phyloP scores from a whole-genome alignment of 2,329 filamentous ascomycete species.

The Pseudomassariella vexata region DNA sequence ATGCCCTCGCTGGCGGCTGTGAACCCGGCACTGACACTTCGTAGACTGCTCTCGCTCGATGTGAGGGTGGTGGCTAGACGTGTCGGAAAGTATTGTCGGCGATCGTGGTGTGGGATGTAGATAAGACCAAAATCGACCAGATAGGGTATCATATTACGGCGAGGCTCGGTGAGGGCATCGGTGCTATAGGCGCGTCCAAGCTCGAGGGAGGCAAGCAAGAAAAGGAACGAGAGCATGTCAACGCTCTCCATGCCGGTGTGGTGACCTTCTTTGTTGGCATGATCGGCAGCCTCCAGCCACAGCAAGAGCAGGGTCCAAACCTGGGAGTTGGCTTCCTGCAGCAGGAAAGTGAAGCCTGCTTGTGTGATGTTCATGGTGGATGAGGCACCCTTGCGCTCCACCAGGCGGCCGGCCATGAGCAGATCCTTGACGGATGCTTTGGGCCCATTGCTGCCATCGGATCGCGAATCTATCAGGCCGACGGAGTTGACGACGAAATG shows the following conservation, averaged over 20 bases:
- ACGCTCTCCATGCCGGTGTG: constrained; percentile 74
- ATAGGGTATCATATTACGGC: constrained; percentile 83
- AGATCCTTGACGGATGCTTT: constrained; percentile 80
- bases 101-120: constrained; percentile 58
- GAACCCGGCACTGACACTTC: constrained; percentile 63
- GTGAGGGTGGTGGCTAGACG: constrained; percentile 91
- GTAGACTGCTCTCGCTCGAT: constrained; percentile 62
- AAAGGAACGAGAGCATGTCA: constrained; percentile 92
- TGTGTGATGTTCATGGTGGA: constrained; percentile 72
- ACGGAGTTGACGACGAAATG: constrained; percentile 89
- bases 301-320: constrained; percentile 93
- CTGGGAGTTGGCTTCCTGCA: constrained; percentile 94
- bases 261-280: constrained; percentile 9
- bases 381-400: constrained; percentile 48
- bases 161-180: constrained; percentile 71
- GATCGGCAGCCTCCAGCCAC: constrained; percentile 79
- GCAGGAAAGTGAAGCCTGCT: constrained; percentile 86
- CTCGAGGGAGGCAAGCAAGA: constrained; percentile 89
- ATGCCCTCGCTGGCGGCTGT: constrained; percentile 50
- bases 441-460: constrained; percentile 44
- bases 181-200: constrained; percentile 89
- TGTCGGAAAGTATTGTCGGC: constrained; percentile 76
- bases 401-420: constrained; percentile 73
- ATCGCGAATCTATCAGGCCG: constrained; percentile 36
- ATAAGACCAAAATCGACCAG: constrained; percentile 91